A percentile compares a stretch with the other conserved stretches of the same genome.
Evolutionary conservation across 2,329 filamentous ascomycete genomes (phyloP).

Genomic region (Seiridium cupressi): DNA sequence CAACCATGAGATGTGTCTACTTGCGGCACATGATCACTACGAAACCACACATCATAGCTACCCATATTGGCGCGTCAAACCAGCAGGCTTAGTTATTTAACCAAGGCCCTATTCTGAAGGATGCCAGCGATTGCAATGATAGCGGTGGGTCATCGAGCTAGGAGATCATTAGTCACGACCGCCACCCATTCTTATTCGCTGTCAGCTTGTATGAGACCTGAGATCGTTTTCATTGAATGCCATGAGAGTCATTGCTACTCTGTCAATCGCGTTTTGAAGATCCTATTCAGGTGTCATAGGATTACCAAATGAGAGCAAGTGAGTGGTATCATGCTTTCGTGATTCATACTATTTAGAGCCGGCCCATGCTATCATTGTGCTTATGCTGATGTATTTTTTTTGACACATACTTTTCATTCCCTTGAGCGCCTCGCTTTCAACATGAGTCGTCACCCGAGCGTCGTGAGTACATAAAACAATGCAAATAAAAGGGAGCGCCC

Average conservation of each 20-base stretch:
- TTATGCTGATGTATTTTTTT: neutral
- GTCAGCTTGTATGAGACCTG: neutral
- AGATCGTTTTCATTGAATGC: neutral
- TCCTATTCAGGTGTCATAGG: no score
- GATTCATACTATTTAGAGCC: neutral
- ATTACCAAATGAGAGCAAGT: neutral
- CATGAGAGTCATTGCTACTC: neutral
- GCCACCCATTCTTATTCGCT: no score
- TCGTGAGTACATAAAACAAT: neutral
- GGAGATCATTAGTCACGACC: no score
- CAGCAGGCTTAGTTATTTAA: no score
- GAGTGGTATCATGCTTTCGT: neutral
- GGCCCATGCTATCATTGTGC: constrained; percentile 2
- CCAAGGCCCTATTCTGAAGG: no score
- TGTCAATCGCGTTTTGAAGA: neutral
- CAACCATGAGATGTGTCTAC: no score
- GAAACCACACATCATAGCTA: no score
- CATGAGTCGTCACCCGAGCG: neutral
- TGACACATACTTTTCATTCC: neutral
- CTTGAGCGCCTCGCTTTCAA: neutral
- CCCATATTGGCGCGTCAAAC: no score
- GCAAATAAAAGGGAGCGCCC: neutral
- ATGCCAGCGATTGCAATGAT: no score
- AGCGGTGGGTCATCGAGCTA: no score
- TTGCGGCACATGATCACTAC: no score